Percentiles rank a stretch among this genome's conserved stretches.
Conservation (phyloP, 257 asterid genomes). For the Handroanthus guayacan region DNA sequence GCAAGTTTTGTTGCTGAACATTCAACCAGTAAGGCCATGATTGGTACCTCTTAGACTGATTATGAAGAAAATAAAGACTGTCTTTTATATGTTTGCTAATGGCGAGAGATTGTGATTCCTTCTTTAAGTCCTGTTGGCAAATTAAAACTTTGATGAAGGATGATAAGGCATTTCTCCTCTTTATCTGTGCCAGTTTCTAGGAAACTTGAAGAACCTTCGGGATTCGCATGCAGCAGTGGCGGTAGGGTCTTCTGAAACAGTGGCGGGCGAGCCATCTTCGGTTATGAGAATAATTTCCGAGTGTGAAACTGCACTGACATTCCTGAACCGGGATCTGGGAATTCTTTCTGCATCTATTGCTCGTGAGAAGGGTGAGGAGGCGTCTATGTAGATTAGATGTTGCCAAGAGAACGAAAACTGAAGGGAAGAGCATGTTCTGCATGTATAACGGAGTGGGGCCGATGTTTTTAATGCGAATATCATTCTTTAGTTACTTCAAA, state of each 20-base stretch:
- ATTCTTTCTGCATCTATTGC: slow-evolving; percentile 94
- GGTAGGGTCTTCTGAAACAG: slow-evolving; percentile 76
- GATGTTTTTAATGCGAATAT: slow-evolving; percentile 8
- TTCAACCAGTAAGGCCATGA: background rate
- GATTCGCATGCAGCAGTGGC: slow-evolving; percentile 96
- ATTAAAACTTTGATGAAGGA: background rate
- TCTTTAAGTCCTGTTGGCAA: slow-evolving; percentile 10
- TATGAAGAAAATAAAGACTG: background rate
- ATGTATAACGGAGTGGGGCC: slow-evolving; percentile 9
- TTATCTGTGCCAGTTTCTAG: slow-evolving; percentile 65
- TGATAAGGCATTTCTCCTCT: background rate
- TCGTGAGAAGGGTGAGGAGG: slow-evolving; percentile 75
- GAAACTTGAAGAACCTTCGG: slow-evolving; percentile 93
- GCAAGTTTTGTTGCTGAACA: background rate
- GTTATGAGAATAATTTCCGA: slow-evolving; percentile 90
- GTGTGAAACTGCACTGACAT: slow-evolving; percentile 86
- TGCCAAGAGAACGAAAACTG: slow-evolving; percentile 1
- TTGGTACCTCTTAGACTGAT: background rate
- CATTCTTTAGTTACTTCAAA: slow-evolving; percentile 34
- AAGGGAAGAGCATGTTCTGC: background rate
- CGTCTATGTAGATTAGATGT: slow-evolving; percentile 40
- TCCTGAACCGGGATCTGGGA: slow-evolving; percentile 86
- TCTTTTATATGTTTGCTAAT: background rate
- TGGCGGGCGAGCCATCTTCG: slow-evolving; percentile 89
- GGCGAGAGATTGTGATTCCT: background rate